These are phyloP conservation scores for Aphanoascus verrucosus DNA, from an alignment of 2,329 filamentous ascomycete genomes.

Conservation along the genomic window DNA sequence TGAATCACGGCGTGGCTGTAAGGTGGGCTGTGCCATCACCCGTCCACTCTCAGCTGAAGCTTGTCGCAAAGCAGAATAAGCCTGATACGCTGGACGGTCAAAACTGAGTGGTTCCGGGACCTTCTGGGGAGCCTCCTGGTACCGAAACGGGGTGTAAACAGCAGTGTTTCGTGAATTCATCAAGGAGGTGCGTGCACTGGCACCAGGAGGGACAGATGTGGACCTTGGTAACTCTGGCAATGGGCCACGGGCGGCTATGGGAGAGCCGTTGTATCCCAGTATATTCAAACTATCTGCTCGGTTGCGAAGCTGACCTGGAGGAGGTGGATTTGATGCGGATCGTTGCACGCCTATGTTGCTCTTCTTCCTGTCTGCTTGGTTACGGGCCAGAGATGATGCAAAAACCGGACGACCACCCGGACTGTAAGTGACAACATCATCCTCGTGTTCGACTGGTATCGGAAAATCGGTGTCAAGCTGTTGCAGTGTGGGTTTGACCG, in stretches of 20 bases:
- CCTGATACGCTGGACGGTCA: constrained; percentile 36
- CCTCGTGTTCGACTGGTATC: constrained; percentile 10
- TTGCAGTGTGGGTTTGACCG: neutral
- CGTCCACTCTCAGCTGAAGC: constrained; percentile 37
- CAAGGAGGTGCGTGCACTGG: constrained; percentile 15
- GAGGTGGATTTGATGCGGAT: constrained; percentile 22
- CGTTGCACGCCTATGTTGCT: constrained; percentile 18
- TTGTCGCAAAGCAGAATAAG: constrained; percentile 39
- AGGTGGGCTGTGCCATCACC: constrained; percentile 29
- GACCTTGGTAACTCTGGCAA: constrained; percentile 11
- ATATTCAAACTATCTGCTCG: constrained; percentile 1
- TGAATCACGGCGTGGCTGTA: neutral
- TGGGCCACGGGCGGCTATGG: neutral
- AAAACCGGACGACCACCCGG: constrained; percentile 44
- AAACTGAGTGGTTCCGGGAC: constrained; percentile 31
- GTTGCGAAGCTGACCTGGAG: constrained; percentile 8
- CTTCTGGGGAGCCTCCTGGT: constrained; percentile 34
- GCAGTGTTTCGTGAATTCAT: constrained; percentile 15
- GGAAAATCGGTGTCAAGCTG: constrained; percentile 6
- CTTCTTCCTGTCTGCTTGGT: constrained; percentile 12
- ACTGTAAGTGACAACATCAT: constrained; percentile 38
- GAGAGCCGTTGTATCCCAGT: neutral
- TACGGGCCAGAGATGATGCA: constrained; percentile 19
- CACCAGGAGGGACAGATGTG: constrained; percentile 17
- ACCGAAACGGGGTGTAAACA: constrained; percentile 39